These are phyloP conservation scores for Colletotrichum noveboracense DNA, from an alignment of 2,329 filamentous ascomycete genomes.

Conservation along the genomic window DNA sequence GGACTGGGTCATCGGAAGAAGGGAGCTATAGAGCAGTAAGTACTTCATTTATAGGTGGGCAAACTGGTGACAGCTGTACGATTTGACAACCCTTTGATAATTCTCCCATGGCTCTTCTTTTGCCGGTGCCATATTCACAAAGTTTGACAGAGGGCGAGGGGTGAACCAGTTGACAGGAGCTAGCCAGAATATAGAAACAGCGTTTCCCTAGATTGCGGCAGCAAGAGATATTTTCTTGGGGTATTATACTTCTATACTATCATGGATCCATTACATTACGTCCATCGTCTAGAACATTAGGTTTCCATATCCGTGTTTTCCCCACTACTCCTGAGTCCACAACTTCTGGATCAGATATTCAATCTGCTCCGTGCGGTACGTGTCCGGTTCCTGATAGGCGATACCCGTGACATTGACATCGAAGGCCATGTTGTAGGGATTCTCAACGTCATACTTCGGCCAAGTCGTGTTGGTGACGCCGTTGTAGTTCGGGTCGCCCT, in stretches of 20 bases:
- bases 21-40: not conserved
- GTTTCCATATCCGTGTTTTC: not conserved
- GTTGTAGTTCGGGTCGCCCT: constrained; percentile 46
- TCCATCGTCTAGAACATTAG: not conserved
- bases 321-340: not conserved
- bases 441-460: constrained; percentile 46
- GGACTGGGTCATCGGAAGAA: not conserved
- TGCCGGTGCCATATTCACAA: not conserved
- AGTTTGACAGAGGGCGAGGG: not conserved
- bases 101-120: not conserved
- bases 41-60: not conserved
- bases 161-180: not conserved
- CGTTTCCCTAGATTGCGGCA: not conserved
- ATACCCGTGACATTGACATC: constrained; percentile 49
- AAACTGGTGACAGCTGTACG: not conserved
- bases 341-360: constrained; percentile 35
- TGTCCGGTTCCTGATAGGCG: constrained; percentile 49
- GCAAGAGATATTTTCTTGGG: not conserved
- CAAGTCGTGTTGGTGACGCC: constrained; percentile 31
- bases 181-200: not conserved
- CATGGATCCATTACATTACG: not conserved
- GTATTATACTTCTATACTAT: not conserved
- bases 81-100: not conserved
- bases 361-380: constrained; percentile 47
- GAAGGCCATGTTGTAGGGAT: constrained; percentile 52